A percentile compares a stretch with the other conserved stretches of the same genome.
Conservation (phyloP, 2,329 filamentous ascomycete genomes). For the Fusarium tupiense region DNA sequence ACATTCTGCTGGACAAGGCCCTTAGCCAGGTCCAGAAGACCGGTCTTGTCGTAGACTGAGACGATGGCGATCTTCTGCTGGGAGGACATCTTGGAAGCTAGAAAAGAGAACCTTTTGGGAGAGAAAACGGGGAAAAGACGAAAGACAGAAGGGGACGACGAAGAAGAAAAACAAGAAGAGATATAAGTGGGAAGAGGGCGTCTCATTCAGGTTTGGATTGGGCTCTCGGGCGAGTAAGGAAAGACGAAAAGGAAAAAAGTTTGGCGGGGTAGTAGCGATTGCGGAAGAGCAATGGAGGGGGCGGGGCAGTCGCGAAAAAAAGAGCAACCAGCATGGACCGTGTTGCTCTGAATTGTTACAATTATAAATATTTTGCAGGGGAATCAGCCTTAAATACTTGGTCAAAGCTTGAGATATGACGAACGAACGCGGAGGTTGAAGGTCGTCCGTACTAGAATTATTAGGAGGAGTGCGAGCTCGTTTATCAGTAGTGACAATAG, state of each 20-base stretch:
- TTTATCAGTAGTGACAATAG: background rate
- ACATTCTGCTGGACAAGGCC: constrained; percentile 90
- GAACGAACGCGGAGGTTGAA: constrained; percentile 16
- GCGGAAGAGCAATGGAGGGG: constrained; percentile 35
- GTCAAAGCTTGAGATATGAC: constrained; percentile 27
- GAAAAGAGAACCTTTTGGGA: constrained; percentile 15
- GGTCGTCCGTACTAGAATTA: background rate
- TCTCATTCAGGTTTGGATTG: constrained; percentile 24
- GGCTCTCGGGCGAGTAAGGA: constrained; percentile 31
- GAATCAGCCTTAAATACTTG: constrained; percentile 26
- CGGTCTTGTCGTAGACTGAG: constrained; percentile 99
- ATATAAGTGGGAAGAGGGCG: constrained; percentile 26
- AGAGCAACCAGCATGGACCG: constrained; percentile 12
- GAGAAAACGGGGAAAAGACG: background rate
- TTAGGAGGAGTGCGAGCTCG: background rate
- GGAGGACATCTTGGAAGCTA: constrained; percentile 48
- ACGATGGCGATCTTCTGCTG: constrained; percentile 81
- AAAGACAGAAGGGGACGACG: constrained; percentile 2
- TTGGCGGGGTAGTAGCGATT: constrained; percentile 44
- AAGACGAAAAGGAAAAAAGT: constrained; percentile 39
- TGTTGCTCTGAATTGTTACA: background rate
- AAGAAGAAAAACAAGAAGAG: constrained; percentile 9
- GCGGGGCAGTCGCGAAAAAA: constrained; percentile 35
- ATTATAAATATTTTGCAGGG: constrained; percentile 31
- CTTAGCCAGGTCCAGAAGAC: constrained; percentile 90